phyloP scores from a whole-genome alignment of 495 filamentous ascomycete species.

The Talaromyces thailandensis region DNA sequence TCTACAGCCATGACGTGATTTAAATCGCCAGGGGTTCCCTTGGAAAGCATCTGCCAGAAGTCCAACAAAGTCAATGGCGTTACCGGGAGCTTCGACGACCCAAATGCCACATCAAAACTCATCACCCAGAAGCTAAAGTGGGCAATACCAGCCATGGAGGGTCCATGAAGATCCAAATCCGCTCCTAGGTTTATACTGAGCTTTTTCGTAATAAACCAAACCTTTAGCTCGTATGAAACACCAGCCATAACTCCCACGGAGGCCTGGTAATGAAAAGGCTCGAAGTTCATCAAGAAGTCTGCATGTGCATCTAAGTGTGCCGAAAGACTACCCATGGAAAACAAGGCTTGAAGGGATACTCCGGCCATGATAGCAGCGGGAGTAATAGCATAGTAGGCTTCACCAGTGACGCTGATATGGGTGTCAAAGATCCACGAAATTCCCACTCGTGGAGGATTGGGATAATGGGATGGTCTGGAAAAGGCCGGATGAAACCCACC shows the following conservation, averaged over 20 bases:
- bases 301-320: conserved; percentile 36
- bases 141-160: conserved; percentile 21
- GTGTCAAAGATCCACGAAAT: conserved; percentile 28
- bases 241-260: conserved; percentile 16
- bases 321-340: conserved; percentile 20
- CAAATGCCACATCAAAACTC: conserved; percentile 37
- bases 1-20: not conserved
- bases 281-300: conserved; percentile 42
- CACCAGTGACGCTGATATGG: conserved; percentile 25
- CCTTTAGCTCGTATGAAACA: conserved; percentile 23
- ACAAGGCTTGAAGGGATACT: conserved; percentile 18
- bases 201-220: conserved; percentile 22
- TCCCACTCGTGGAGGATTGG: conserved; percentile 30
- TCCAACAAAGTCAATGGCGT: not conserved
- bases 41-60: not conserved
- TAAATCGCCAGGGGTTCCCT: not conserved
- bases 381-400: conserved; percentile 45
- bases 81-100: conserved; percentile 1
- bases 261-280: conserved; percentile 38
- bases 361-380: conserved; percentile 43
- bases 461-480: conserved; percentile 27
- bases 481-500: conserved; percentile 42
- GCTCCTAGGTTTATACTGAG: conserved; percentile 25
- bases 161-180: conserved; percentile 24
- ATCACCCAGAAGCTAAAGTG: conserved; percentile 32